Evolutionary conservation across 2,329 filamentous ascomycete species (phyloP).

Genomic region (Orbilia oligospora): DNA sequence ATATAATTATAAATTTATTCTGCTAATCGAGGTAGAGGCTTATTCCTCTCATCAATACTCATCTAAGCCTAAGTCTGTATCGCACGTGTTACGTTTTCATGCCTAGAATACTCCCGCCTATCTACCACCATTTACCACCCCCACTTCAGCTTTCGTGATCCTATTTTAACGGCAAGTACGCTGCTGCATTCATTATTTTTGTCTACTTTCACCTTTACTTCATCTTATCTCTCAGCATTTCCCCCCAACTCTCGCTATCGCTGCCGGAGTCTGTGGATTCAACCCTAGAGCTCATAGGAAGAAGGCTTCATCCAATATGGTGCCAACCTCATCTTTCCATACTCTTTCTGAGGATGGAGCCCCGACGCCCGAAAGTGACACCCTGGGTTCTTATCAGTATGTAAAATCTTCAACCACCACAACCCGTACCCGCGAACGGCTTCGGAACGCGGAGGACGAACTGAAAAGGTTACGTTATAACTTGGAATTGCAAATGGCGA

Average conservation of each 20-base stretch:
- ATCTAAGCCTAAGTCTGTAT: too few relatives aligned
- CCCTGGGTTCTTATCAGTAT: background rate
- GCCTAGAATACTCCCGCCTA: background rate
- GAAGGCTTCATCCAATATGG: too few relatives aligned
- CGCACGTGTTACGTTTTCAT: too few relatives aligned
- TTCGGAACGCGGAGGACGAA: background rate
- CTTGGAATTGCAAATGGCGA: background rate
- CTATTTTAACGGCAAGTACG: background rate
- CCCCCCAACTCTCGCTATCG: background rate
- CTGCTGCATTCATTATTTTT: background rate
- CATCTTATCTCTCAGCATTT: background rate
- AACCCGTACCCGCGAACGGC: slow-evolving; percentile 17
- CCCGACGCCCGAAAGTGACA: too few relatives aligned
- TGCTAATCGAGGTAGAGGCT: too few relatives aligned
- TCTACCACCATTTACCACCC: background rate
- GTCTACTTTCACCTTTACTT: background rate
- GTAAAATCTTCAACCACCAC: background rate
- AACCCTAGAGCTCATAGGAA: too few relatives aligned
- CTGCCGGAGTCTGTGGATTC: background rate
- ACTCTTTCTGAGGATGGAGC: too few relatives aligned
- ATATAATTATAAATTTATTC: too few relatives aligned
- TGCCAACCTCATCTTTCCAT: too few relatives aligned
- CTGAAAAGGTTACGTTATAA: slow-evolving; percentile 10
- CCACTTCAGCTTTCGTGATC: background rate
- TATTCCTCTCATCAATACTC: too few relatives aligned